Percentiles rank a stretch among this genome's conserved stretches.
phyloP scores from a whole-genome alignment of 208 protist genomes.

The Leptomonas seymouri region DNA sequence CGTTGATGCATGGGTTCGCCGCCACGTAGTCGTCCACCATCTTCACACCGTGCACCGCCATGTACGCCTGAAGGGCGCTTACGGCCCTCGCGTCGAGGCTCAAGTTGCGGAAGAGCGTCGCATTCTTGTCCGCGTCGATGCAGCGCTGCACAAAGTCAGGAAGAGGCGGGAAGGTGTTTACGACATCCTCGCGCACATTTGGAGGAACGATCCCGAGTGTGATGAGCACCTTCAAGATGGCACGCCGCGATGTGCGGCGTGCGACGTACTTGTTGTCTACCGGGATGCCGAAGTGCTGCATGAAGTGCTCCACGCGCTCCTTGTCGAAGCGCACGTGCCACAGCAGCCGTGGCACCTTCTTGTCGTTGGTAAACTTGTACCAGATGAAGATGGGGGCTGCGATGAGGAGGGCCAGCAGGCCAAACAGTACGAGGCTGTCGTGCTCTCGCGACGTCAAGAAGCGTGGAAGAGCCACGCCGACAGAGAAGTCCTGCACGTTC shows the following conservation, averaged over 20 bases:
- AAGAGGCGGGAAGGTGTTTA: conserved; percentile 70
- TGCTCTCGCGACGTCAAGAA: conserved; percentile 89
- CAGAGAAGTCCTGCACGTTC: conserved; percentile 73
- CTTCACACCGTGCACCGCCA: conserved; percentile 62
- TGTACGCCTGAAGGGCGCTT: conserved; percentile 54
- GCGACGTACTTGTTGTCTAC: conserved; percentile 78
- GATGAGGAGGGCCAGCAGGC: conserved; percentile 81
- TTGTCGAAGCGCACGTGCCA: conserved; percentile 81
- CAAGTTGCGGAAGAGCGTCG: conserved; percentile 56
- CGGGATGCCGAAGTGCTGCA: conserved; percentile 81
- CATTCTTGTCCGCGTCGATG: conserved; percentile 75
- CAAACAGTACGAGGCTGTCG: conserved; percentile 87
- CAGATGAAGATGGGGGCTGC: conserved; percentile 68
- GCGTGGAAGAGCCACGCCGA: conserved; percentile 86
- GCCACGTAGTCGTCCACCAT: conserved; percentile 71
- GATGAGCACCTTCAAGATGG: conserved; percentile 52
- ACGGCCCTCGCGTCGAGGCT: conserved; percentile 55
- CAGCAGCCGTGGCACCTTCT: conserved; percentile 69
- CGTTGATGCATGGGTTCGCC: conserved; percentile 22
- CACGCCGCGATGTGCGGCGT: conserved; percentile 54
- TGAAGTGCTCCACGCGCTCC: conserved; percentile 78
- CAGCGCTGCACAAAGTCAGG: conserved; percentile 82
- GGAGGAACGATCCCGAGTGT: conserved; percentile 61
- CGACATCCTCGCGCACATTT: conserved; percentile 61
- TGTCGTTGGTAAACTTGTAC: conserved; percentile 80